Conservation (phyloP, 352 stramenopile species). For the Globisporangium megalacanthum region DNA sequence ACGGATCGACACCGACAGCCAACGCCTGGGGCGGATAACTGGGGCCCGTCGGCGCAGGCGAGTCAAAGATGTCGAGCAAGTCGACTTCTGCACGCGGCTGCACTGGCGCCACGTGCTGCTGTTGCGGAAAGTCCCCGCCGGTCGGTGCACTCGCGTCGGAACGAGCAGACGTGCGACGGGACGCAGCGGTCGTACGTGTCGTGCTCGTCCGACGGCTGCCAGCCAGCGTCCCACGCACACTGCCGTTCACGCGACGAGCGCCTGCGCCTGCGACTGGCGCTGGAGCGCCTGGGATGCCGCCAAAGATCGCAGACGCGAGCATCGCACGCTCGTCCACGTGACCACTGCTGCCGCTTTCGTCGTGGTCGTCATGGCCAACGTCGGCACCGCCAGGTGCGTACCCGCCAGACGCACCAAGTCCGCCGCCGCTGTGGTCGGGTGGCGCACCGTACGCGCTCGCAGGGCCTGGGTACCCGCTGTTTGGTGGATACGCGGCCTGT, state of each 20-base stretch:
- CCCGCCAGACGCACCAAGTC: conserved; percentile 30
- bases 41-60: conserved; percentile 25
- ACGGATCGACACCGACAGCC: conserved; percentile 33
- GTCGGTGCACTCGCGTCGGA: conserved; percentile 36
- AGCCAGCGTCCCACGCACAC: conserved; percentile 11
- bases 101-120: conserved; percentile 22
- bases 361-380: conserved; percentile 38
- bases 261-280: conserved; percentile 29
- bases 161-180: conserved; percentile 26
- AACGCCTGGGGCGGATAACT: conserved; percentile 20
- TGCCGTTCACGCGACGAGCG: conserved; percentile 31
- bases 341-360: conserved; percentile 27
- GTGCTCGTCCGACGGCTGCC: conserved; percentile 28
- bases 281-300: conserved; percentile 87
- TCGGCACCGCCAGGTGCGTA: too few species aligned
- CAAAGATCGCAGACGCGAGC: conserved; percentile 96
- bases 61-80: conserved; percentile 83
- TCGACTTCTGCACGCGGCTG: conserved; percentile 66
- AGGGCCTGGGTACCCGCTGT: neutral
- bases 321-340: conserved; percentile 71
- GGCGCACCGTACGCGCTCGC: conserved; percentile 8
- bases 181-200: conserved; percentile 15
- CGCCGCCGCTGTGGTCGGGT: conserved; percentile 14
- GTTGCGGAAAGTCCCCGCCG: conserved; percentile 21
- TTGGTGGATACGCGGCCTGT: conserved; percentile 13